Percentiles rank a stretch among this genome's conserved stretches.
Conservation (phyloP, 108 stramenopile species). For the Conticribra guillardii region DNA sequence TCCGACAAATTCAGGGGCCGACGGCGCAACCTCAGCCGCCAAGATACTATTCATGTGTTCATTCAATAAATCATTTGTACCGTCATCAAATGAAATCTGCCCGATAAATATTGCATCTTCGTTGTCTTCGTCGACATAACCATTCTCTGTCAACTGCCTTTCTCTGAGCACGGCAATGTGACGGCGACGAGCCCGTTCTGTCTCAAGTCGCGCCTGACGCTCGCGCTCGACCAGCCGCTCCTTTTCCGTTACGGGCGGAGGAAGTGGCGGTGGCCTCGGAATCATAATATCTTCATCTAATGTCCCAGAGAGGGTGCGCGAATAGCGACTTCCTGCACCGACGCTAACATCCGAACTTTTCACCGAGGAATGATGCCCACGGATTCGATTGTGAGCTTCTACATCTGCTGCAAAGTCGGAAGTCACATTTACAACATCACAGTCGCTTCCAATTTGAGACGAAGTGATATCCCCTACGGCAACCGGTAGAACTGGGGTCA, state of each 20-base stretch:
- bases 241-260: conserved; percentile 66
- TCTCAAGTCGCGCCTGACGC: conserved; percentile 73
- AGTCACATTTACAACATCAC: not conserved
- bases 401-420: not conserved
- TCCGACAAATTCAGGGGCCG: not conserved
- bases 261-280: conserved; percentile 34
- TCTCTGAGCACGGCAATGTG: conserved; percentile 65
- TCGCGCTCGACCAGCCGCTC: conserved; percentile 79
- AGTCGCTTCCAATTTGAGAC: not conserved
- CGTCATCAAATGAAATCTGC: conserved; percentile 6
- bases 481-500: not conserved
- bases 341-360: not conserved
- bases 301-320: not conserved
- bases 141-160: conserved; percentile 10
- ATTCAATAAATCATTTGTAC: not conserved
- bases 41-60: not conserved
- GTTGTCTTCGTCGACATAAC: not conserved
- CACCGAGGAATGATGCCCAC: not conserved
- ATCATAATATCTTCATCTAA: not conserved
- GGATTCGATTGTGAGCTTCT: not conserved
- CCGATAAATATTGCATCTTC: not conserved
- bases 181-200: conserved; percentile 73
- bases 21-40: not conserved
- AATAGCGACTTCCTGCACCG: not conserved
- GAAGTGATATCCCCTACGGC: not conserved